Percentiles rank a stretch among this genome's conserved stretches.
These are phyloP conservation scores for Serendipita sp. DNA, from an alignment of 768 basidiomycete genomes.

Conservation along the genomic window DNA sequence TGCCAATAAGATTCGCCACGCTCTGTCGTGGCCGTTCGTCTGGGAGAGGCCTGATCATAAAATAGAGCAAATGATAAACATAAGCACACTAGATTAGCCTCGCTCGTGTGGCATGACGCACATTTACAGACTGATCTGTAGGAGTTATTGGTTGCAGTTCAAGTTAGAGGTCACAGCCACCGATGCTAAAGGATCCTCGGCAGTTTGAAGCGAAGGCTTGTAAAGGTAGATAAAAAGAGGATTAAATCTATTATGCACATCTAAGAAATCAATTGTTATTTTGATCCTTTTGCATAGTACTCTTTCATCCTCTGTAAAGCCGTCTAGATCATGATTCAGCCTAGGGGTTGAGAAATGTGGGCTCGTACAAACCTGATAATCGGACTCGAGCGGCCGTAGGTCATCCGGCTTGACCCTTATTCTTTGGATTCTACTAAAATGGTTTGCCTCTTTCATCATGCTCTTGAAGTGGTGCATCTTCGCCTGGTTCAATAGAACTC, in stretches of 20 bases:
- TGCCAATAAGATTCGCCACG: slow-evolving; percentile 81
- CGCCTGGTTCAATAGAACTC: slow-evolving; percentile 4
- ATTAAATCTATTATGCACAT: too few relatives aligned
- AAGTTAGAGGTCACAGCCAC: too few relatives aligned
- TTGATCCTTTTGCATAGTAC: background rate
- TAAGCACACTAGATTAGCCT: too few relatives aligned
- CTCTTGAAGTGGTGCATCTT: slow-evolving; percentile 80
- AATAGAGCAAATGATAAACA: background rate
- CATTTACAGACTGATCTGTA: too few relatives aligned
- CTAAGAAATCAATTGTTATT: too few relatives aligned
- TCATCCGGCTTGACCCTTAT: slow-evolving; percentile 49
- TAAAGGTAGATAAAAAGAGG: too few relatives aligned
- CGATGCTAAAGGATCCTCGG: too few relatives aligned
- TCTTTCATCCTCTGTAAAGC: background rate
- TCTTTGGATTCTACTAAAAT: slow-evolving; percentile 53
- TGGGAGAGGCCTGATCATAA: slow-evolving; percentile 52
- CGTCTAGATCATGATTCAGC: background rate
- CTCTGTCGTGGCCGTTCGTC: slow-evolving; percentile 78
- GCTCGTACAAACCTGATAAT: slow-evolving; percentile 47
- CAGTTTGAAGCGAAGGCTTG: too few relatives aligned
- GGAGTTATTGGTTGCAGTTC: too few relatives aligned
- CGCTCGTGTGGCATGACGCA: too few relatives aligned
- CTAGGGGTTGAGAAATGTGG: background rate
- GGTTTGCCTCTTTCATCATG: slow-evolving; percentile 59
- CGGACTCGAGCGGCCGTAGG: slow-evolving; percentile 33